Conservation (phyloP, 2,329 filamentous ascomycete species). For the Alternaria ventricosa region DNA sequence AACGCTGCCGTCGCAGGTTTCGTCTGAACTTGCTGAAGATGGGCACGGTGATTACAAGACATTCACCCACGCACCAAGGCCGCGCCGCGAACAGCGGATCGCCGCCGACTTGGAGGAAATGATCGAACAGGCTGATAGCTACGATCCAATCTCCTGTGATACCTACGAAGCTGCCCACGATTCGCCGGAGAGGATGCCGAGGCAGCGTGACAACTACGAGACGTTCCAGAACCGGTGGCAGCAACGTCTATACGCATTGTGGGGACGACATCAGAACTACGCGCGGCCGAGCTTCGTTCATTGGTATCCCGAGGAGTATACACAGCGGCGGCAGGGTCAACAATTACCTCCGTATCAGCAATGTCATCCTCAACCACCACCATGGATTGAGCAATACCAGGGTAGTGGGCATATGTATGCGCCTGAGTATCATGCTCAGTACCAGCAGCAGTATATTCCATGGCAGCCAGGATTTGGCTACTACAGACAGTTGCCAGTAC, state of each 20-base stretch:
- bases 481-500: not conserved
- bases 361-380: not conserved
- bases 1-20: not conserved
- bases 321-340: not conserved
- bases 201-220: not conserved
- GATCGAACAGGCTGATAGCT: not conserved
- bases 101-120: not conserved
- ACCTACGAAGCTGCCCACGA: accelerated
- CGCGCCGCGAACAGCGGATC: not conserved
- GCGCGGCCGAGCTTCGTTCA: not conserved
- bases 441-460: not conserved
- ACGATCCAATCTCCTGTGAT: accelerated
- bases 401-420: too few species aligned
- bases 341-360: not conserved
- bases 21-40: not conserved
- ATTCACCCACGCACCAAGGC: not conserved
- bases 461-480: not conserved
- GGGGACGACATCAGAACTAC: not conserved
- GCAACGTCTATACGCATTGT: not conserved
- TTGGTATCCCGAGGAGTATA: not conserved
- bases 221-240: not conserved
- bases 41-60: not conserved
- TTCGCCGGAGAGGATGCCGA: accelerated
- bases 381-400: too few species aligned
- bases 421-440: not conserved